These are phyloP conservation scores for Larix kaempferi DNA, from an alignment of 75 land plant genomes.

Conservation along the genomic window DNA sequence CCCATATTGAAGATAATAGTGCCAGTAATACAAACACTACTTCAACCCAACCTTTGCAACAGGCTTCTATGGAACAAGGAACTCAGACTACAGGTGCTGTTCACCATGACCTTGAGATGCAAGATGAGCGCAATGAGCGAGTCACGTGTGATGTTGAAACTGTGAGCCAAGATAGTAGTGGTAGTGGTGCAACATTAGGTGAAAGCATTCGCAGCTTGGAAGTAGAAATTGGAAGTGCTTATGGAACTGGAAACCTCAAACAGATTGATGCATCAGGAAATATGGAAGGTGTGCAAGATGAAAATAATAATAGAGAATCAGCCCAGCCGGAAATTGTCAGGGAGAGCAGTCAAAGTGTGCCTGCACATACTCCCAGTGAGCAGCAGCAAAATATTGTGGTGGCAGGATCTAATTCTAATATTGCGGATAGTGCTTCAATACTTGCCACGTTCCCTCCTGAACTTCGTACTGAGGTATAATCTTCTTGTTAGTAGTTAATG, in stretches of 20 bases:
- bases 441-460: conserved; percentile 98
- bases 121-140: conserved; percentile 75
- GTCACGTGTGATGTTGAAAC: conserved; percentile 73
- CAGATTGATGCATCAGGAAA: conserved; percentile 54
- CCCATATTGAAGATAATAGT: conserved; percentile 1
- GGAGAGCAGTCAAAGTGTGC: conserved; percentile 21
- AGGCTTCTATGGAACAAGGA: background rate
- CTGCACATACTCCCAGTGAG: conserved; percentile 26
- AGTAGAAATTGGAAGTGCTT: conserved; percentile 98
- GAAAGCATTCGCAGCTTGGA: conserved; percentile 95
- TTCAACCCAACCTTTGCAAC: background rate
- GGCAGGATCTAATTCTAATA: conserved; percentile 67
- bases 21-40: background rate
- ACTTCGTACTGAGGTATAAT: conserved; percentile 85
- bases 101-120: conserved; percentile 57
- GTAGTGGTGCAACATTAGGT: conserved; percentile 92
- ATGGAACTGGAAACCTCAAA: conserved; percentile 45
- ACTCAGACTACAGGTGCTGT: conserved; percentile 10
- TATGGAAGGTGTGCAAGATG: conserved; percentile 31
- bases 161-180: conserved; percentile 92
- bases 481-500: background rate
- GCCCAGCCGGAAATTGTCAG: conserved; percentile 18
- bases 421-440: conserved; percentile 99
- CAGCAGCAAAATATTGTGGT: conserved; percentile 32
- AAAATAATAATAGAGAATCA: conserved; percentile 48